Evolutionary conservation across 1,139 yeast species (phyloP).

Genomic region (Pichia sp.): DNA sequence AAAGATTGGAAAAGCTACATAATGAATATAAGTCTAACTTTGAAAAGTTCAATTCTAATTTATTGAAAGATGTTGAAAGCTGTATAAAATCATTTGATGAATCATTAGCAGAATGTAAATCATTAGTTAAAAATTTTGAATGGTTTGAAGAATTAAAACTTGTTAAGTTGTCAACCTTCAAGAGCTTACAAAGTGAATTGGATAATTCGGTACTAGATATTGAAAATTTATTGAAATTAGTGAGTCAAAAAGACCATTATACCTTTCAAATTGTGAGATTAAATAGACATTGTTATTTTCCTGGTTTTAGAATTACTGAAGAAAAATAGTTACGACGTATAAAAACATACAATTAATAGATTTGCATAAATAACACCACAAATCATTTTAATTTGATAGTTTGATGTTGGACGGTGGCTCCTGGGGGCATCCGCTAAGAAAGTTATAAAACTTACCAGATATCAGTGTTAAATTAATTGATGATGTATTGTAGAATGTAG

Average conservation of each 20-base stretch:
- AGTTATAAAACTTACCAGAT: conserved; percentile 16
- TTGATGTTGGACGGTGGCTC: conserved; percentile 28
- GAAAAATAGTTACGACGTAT: not conserved
- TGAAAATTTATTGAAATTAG: conserved; percentile 12
- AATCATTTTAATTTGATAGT: not conserved
- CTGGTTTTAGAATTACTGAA: conserved; percentile 12
- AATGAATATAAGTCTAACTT: conserved; percentile 6
- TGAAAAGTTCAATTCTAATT: not conserved
- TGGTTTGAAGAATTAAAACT: conserved; percentile 14
- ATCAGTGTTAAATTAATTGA: not conserved
- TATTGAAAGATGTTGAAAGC: conserved; percentile 2
- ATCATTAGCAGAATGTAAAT: not conserved
- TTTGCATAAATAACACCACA: not conserved
- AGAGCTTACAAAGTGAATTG: conserved; percentile 16
- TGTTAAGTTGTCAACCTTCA: conserved; percentile 12
- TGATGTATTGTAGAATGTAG: not conserved
- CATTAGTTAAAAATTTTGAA: conserved; percentile 1
- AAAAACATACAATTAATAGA: not conserved
- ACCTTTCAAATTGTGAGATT: conserved; percentile 15
- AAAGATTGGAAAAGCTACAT: conserved; percentile 13
- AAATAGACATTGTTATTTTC: conserved; percentile 23
- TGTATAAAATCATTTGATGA: conserved; percentile 2
- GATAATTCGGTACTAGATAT: conserved; percentile 17
- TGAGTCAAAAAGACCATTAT: not conserved
- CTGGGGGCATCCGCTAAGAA: conserved; percentile 32